Percentiles rank a stretch among this genome's conserved stretches.
These are phyloP conservation scores for Herpetospermum pedunculosum DNA, from an alignment of 306 rosid species.

Conservation along the genomic window DNA sequence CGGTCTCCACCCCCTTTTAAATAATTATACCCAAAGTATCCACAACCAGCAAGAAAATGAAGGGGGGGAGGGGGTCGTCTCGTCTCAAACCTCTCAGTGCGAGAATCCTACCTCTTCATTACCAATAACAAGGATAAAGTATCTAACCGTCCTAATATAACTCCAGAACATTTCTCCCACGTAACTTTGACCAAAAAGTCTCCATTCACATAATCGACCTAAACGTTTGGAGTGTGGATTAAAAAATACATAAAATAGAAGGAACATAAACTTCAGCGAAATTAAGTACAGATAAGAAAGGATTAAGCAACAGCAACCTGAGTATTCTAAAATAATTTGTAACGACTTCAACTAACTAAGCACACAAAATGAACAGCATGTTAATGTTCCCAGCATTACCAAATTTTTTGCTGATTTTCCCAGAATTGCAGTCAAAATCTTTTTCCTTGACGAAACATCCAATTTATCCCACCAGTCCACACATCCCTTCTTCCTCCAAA, in stretches of 20 bases:
- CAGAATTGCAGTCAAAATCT: conserved; percentile 32
- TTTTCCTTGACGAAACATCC: conserved; percentile 38
- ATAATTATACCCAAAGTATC: neutral
- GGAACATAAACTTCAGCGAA: neutral
- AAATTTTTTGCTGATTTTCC: conserved; percentile 54
- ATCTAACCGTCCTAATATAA: neutral
- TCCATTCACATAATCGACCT: neutral
- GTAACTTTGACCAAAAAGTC: too few species aligned
- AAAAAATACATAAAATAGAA: neutral
- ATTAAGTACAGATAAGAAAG: neutral
- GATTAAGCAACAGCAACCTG: neutral
- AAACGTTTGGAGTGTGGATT: neutral
- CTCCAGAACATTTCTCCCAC: too few species aligned
- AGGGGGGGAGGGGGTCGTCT: neutral
- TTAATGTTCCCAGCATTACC: conserved; percentile 37
- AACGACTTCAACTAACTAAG: neutral
- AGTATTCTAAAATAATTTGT: neutral
- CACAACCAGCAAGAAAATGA: neutral
- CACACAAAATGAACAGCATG: neutral
- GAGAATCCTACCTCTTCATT: neutral
- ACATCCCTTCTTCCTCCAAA: conserved; percentile 87
- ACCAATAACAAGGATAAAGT: neutral
- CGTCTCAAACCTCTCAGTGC: neutral
- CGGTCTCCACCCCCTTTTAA: neutral
- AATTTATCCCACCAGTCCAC: conserved; percentile 76